Evolutionary conservation across 768 basidiomycete species (phyloP).

Genomic region (Naematelia encephala): DNA sequence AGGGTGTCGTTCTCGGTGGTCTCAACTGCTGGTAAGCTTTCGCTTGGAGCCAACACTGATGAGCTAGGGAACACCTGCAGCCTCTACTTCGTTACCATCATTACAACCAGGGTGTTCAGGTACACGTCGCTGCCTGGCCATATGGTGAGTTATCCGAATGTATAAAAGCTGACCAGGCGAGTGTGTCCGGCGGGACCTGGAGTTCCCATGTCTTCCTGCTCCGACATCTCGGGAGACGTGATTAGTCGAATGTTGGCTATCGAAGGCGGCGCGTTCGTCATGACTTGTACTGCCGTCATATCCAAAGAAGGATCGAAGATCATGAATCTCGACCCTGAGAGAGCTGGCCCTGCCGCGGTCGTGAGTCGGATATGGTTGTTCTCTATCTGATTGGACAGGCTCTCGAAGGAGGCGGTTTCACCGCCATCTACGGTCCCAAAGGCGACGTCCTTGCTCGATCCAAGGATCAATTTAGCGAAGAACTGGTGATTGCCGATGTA

Average conservation of each 20-base stretch:
- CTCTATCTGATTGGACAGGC: too few relatives aligned
- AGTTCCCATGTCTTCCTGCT: background rate
- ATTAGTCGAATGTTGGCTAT: slow-evolving; percentile 5
- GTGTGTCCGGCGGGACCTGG: slow-evolving; percentile 8
- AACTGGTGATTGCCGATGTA: slow-evolving; percentile 15
- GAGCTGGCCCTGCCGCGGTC: slow-evolving; percentile 3
- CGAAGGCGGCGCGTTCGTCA: slow-evolving; percentile 8
- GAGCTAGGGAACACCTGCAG: slow-evolving; percentile 12
- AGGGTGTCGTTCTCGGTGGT: slow-evolving; percentile 1
- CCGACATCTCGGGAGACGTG: slow-evolving; percentile 9
- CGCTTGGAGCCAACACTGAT: too few relatives aligned
- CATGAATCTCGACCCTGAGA: background rate
- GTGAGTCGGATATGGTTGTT: too few relatives aligned
- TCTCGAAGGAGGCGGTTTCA: slow-evolving; percentile 15
- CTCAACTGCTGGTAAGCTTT: slow-evolving; percentile 13
- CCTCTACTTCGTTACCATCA: slow-evolving; percentile 11
- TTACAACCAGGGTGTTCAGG: slow-evolving; percentile 12
- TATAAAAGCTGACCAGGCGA: background rate
- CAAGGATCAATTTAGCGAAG: slow-evolving; percentile 9
- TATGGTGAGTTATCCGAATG: slow-evolving; percentile 4
- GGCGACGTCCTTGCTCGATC: slow-evolving; percentile 7
- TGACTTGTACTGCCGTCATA: slow-evolving; percentile 10
- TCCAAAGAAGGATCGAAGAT: slow-evolving; percentile 2
- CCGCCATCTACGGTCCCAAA: slow-evolving; percentile 11
- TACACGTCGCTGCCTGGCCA: slow-evolving; percentile 13